Evolutionary conservation across 2,329 filamentous ascomycete genomes (phyloP).

Genomic region (Phialophora verrucosa): DNA sequence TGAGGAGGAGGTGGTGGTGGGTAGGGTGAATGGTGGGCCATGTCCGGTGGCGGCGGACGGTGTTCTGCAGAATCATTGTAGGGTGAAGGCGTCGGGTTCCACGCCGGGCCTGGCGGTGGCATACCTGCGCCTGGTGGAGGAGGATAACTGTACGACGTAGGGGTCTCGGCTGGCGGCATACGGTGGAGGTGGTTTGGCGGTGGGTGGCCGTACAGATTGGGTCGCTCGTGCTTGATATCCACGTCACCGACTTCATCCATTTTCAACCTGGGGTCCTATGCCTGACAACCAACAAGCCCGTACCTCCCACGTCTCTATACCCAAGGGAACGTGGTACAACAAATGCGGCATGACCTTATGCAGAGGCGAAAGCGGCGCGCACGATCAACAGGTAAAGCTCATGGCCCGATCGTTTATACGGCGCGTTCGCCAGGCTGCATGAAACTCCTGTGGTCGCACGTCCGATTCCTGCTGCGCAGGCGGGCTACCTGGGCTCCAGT

Average conservation of each 20-base stretch:
- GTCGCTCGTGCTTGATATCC: constrained; percentile 36
- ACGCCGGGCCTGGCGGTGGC: constrained; percentile 35
- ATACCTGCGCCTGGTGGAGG: constrained; percentile 32
- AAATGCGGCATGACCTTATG: constrained; percentile 36
- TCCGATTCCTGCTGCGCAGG: constrained; percentile 13
- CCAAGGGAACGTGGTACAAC: constrained; percentile 34
- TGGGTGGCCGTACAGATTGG: constrained; percentile 35
- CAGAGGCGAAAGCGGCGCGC: constrained; percentile 22
- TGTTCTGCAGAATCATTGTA: constrained; percentile 38
- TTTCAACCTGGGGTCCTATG: constrained; percentile 30
- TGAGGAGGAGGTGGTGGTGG: constrained; percentile 23
- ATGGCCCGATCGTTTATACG: constrained; percentile 31
- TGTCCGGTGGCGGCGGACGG: constrained; percentile 35
- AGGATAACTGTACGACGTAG: constrained; percentile 38
- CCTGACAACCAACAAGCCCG: constrained; percentile 26
- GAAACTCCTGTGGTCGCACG: constrained; percentile 29
- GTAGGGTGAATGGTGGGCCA: constrained; percentile 31
- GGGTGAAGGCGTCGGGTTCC: constrained; percentile 38
- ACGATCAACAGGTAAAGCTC: constrained; percentile 33
- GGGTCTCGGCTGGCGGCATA: constrained; percentile 39
- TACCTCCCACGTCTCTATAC: constrained; percentile 37
- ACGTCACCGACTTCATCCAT: constrained; percentile 38
- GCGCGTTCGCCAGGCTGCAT: constrained; percentile 30
- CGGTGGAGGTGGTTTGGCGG: constrained; percentile 32
- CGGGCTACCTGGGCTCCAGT: constrained; percentile 20